Base-by-base conservation (phyloP, 2,329 filamentous ascomycete species). In the Colletotrichum liriopes region DNA sequence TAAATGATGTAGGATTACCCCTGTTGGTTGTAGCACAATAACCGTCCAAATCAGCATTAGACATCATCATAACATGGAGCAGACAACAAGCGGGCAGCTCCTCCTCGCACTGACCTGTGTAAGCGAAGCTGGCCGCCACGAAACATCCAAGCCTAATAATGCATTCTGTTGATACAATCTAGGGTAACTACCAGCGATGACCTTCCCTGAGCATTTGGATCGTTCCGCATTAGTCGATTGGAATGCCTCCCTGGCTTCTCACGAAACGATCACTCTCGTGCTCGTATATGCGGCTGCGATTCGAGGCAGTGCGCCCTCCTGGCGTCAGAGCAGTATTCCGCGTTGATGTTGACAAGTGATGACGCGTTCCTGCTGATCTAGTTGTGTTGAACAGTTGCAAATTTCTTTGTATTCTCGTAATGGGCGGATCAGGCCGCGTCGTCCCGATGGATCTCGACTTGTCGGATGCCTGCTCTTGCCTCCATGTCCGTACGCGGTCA, bases 121-220 rank as follows among this genome's bases (percentile, higher is more conserved):
- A 37, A 37, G 35, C 8, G 35, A 37, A 37, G 11, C 35, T 37
- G 35, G 35, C 35, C 35, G 11, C 35, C 35, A 37, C 8, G 35
- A 52, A 5, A 11, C 23, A 18, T 29, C 26, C 5, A 5, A 5
- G 9, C 3, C 23, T 52, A 52, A 32, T 11, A 16, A 58, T 58
- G 37, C 37, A 16, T 58, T 3, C 2, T 58, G n/a, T 39, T 58
- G 37, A 58, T 58, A 41, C 37, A 23, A 3, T 14, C n/a, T 58
- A 58, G 37, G n/a, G 35, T 58, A 9, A 41, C 4, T 18, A 12
- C 2, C 5, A 1, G 32, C 8, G 3, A 20, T 16, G 12, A 5
- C 6, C 35, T 1, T 1, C 2, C 0, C 5, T 7, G 12, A 12
- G 23, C n/a, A 0, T n/a, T 49, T 3, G 1, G 0, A 11, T 11